Conservation (phyloP, 2,329 filamentous ascomycete species). For the Ceratocystis colombiana region DNA sequence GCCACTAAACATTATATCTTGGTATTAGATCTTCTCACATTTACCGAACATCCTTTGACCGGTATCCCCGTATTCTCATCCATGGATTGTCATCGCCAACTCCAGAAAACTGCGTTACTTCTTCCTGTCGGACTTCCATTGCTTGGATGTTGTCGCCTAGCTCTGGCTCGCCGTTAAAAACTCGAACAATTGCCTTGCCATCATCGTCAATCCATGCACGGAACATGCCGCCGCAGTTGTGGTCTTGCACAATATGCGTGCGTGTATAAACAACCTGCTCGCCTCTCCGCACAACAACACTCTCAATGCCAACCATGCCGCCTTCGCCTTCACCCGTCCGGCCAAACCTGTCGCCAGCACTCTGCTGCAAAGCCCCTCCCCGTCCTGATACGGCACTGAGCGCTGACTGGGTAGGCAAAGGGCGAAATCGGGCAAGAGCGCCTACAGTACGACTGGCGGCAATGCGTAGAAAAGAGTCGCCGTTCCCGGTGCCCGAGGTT, state of each 20-base stretch:
- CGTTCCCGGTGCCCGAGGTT: slow-evolving; percentile 74
- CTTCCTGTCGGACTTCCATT: slow-evolving; percentile 18
- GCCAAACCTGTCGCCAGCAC: slow-evolving; percentile 63
- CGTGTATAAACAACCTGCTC: slow-evolving; percentile 37
- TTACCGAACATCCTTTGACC: slow-evolving; percentile 21
- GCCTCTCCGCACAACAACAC: slow-evolving; percentile 39
- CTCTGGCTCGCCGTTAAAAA: slow-evolving; percentile 31
- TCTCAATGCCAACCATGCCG: slow-evolving; percentile 74
- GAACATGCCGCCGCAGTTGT: slow-evolving; percentile 83
- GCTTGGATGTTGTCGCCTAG: slow-evolving; percentile 13
- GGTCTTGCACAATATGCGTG: slow-evolving; percentile 58
- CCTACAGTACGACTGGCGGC: slow-evolving; percentile 62
- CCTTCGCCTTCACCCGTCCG: slow-evolving; percentile 67
- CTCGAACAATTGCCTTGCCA: slow-evolving; percentile 47
- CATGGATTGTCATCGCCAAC: slow-evolving; percentile 17
- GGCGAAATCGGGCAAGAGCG: slow-evolving; percentile 58
- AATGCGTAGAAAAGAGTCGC: slow-evolving; percentile 71
- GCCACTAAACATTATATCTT: background rate
- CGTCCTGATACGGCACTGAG: slow-evolving; percentile 57
- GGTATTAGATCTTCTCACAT: background rate
- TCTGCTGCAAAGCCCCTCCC: slow-evolving; percentile 61
- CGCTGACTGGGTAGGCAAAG: slow-evolving; percentile 44
- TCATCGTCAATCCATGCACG: slow-evolving; percentile 62
- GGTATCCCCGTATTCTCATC: slow-evolving; percentile 21
- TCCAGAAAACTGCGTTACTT: slow-evolving; percentile 13